Evolutionary conservation across 352 stramenopile genomes (phyloP), one percentile per base, ranked within the genome.

Genomic region (Phytophthora citricola): DNA sequence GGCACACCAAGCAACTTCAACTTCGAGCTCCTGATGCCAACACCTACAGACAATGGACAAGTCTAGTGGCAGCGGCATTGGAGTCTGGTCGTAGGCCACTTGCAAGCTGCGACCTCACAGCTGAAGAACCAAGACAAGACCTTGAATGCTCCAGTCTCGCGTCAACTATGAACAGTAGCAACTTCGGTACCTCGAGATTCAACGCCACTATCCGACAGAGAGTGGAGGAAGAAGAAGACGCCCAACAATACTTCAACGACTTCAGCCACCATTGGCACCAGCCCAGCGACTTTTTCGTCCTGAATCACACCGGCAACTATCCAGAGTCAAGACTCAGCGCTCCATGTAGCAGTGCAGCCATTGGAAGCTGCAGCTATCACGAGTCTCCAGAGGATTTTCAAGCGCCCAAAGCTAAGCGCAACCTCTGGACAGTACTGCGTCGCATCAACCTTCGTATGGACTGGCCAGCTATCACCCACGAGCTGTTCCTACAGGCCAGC

Each of bases 141-240:
- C 20, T 64, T 27, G 64, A 70, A 24, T 71, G 54, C 29, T 73
- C 50, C 27, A 77, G 64, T 38, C 46, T 74, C 41, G 60, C 55
- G 14, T 69, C 70, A 39, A 78, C 70, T 20, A 39, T 66, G 29
- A 69, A 69, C 48, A 78, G 59, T 51, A 75, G 59, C 53, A 69
- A 39, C 51, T 55, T 59, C 27, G 58, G 43, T 26, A 73, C 10
- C 7, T 55, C 49, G 24, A 53, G 39, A 24, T 49, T 45, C 39
- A 71, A 56, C 53, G 31, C 47, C 5, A 53, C 64, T 45, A 31
- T 66, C 43, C 38, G 39, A 26, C 50, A 39, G 0, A 60, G 51
- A 60, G 50, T 58, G 36, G 63, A 53, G 47, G 53, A 63, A 5
- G 40, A 49, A 38, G 48, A 61, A 17, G 40, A 29, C 12, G 17